phyloP scores from a whole-genome alignment of 306 rosid species.

The Begonia masoniana region DNA sequence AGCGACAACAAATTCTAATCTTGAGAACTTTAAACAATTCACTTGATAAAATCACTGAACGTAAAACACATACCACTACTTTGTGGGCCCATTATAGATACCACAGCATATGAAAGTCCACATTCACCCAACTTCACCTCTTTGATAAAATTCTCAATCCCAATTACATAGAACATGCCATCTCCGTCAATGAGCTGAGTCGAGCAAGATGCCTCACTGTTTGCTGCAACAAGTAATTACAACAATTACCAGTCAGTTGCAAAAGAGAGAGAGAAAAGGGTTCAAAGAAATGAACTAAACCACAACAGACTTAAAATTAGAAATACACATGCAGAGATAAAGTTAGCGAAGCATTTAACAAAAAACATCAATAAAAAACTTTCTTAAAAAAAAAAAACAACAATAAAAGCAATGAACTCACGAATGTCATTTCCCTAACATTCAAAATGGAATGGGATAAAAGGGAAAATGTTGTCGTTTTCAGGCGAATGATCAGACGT shows the following conservation, averaged over 20 bases:
- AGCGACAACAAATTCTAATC: no score
- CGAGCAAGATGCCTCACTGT: slow-evolving; percentile 29
- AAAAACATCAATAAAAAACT: background rate
- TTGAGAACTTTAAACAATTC: no score
- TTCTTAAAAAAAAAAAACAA: no score
- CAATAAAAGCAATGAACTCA: no score
- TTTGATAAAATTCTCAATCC: slow-evolving; percentile 41
- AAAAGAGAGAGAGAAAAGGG: background rate
- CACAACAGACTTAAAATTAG: background rate
- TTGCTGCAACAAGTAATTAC: background rate
- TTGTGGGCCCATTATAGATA: slow-evolving; percentile 96
- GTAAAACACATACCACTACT: slow-evolving; percentile 50
- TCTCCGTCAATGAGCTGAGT: slow-evolving; percentile 68
- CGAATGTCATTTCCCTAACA: no score
- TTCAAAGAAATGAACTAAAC: background rate
- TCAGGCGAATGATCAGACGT: no score
- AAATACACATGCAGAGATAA: background rate
- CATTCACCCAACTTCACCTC: slow-evolving; percentile 26
- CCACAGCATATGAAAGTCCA: slow-evolving; percentile 84
- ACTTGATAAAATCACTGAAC: background rate
- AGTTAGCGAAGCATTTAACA: background rate
- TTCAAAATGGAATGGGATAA: no score
- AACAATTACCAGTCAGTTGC: background rate
- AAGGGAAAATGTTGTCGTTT: no score
- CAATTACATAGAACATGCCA: slow-evolving; percentile 58